These are phyloP conservation scores for Crithidia expoeki DNA, from an alignment of 208 protist species.

Conservation along the genomic window DNA sequence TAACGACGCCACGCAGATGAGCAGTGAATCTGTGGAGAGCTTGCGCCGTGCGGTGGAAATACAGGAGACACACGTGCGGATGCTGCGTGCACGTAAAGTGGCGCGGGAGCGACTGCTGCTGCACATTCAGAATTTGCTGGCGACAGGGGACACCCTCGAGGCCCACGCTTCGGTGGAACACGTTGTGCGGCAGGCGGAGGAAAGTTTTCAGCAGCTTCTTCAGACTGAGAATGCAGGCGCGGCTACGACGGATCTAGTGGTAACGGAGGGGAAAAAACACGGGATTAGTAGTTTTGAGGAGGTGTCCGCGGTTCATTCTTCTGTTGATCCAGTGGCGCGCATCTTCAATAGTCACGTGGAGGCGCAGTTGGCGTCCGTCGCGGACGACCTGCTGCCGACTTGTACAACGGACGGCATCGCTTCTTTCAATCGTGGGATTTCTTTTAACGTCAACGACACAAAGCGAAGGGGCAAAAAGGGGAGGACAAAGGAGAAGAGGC, in stretches of 20 bases:
- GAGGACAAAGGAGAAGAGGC: no score
- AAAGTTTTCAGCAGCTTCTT: constrained; percentile 5
- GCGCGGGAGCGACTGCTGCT: constrained; percentile 30
- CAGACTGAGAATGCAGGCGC: no score
- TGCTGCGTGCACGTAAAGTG: constrained; percentile 31
- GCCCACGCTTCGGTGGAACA: constrained; percentile 1
- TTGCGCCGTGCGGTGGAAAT: constrained; percentile 29
- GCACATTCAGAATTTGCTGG: constrained; percentile 19
- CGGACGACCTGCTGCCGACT: not conserved
- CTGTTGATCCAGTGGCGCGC: not conserved
- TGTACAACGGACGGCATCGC: not conserved
- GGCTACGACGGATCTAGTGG: no score
- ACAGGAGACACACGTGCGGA: constrained; percentile 36
- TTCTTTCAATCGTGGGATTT: not conserved
- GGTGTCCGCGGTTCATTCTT: not conserved
- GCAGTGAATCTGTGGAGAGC: constrained; percentile 5
- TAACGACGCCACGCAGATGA: not conserved
- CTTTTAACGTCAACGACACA: not conserved
- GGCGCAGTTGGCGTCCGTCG: constrained; percentile 21
- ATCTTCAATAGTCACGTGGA: constrained; percentile 26
- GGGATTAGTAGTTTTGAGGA: not conserved
- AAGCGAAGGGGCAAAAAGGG: no score
- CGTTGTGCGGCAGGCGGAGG: constrained; percentile 28
- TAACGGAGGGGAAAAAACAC: not conserved
- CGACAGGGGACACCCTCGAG: constrained; percentile 15